phyloP scores from a whole-genome alignment of 2,329 filamentous ascomycete genomes.

The Aspergillus sp. region DNA sequence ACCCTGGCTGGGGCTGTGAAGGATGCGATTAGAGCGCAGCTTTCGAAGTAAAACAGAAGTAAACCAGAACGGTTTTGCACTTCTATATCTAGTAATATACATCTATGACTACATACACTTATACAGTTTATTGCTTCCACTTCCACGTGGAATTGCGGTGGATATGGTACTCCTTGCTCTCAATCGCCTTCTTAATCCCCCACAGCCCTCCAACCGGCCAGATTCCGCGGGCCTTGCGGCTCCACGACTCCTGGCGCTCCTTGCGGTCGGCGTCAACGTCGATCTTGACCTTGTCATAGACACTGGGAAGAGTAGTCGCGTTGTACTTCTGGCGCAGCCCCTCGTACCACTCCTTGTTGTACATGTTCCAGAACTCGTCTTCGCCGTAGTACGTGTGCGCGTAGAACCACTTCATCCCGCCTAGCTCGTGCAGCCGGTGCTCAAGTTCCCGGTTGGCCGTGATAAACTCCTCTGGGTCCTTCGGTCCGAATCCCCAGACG shows the following conservation, averaged over 20 bases:
- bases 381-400: slow-evolving; percentile 82
- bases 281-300: slow-evolving; percentile 25
- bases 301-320: slow-evolving; percentile 25
- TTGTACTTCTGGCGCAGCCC: slow-evolving; percentile 39
- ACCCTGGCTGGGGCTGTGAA: slow-evolving; percentile 51
- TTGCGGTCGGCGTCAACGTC: slow-evolving; percentile 10
- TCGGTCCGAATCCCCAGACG: slow-evolving; percentile 77
- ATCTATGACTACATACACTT: slow-evolving; percentile 4
- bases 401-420: slow-evolving; percentile 84
- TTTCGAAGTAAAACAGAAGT: too few species aligned
- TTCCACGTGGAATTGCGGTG: slow-evolving; percentile 19
- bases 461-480: slow-evolving; percentile 56
- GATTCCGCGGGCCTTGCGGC: slow-evolving; percentile 11
- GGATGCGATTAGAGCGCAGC: slow-evolving; percentile 22
- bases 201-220: slow-evolving; percentile 18
- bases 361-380: slow-evolving; percentile 46
- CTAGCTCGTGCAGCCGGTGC: slow-evolving; percentile 64
- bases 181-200: slow-evolving; percentile 18
- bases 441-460: slow-evolving; percentile 70
- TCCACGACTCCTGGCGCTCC: slow-evolving; percentile 16
- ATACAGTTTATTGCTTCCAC: slow-evolving; percentile 11
- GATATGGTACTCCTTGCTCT: slow-evolving; percentile 20
- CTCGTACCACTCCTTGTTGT: slow-evolving; percentile 41
- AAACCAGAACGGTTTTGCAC: too few species aligned
- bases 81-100: slow-evolving; percentile 4